Evolutionary conservation across 2,329 filamentous ascomycete genomes (phyloP).

Genomic region (Xylaria sp.): DNA sequence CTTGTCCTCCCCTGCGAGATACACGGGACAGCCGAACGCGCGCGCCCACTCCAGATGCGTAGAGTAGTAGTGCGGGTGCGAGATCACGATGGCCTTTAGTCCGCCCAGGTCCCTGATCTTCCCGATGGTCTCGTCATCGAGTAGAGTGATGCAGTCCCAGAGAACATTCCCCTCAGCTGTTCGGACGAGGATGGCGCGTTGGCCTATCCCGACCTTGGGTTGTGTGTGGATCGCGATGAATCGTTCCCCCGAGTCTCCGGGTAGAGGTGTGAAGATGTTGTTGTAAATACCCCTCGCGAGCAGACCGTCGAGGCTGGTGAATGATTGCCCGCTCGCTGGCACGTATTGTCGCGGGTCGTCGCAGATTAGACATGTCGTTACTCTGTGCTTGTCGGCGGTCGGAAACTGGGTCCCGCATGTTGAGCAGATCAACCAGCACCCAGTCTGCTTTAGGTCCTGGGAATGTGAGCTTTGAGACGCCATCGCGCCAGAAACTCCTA

Average conservation of each 20-base stretch:
- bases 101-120: conserved; percentile 70
- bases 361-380: conserved; percentile 74
- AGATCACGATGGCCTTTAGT: conserved; percentile 76
- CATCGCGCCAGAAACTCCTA: conserved; percentile 10
- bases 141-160: conserved; percentile 79
- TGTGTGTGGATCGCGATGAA: conserved; percentile 60
- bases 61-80: conserved; percentile 84
- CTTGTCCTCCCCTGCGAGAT: conserved; percentile 71
- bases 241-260: conserved; percentile 25
- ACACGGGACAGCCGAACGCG: conserved; percentile 75
- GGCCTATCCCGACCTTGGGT: conserved; percentile 76
- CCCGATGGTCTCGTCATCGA: conserved; percentile 71
- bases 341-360: conserved; percentile 79
- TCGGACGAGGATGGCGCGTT: conserved; percentile 75
- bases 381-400: conserved; percentile 56
- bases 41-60: conserved; percentile 79
- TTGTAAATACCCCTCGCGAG: conserved; percentile 52
- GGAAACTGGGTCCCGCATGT: conserved; percentile 78
- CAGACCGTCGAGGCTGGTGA: conserved; percentile 67
- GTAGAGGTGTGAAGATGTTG: conserved; percentile 64
- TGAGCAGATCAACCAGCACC: conserved; percentile 65
- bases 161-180: conserved; percentile 76
- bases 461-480: conserved; percentile 19
- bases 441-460: conserved; percentile 42
- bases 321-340: conserved; percentile 70